Base-by-base conservation (phyloP, 1,139 yeast species). In the Citeromyces siamensis region DNA sequence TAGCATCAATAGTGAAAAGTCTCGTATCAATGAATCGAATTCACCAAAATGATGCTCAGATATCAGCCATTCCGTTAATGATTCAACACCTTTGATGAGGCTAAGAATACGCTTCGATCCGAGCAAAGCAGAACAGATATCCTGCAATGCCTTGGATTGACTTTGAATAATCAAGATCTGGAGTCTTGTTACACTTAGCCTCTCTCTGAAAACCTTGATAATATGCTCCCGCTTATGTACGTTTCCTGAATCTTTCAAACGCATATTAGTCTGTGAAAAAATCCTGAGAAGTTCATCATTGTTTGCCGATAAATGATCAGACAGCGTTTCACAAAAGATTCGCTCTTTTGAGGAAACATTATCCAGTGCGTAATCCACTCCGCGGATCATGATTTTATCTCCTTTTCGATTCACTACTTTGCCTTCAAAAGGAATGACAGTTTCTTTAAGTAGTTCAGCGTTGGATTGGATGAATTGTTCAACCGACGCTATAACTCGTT, bases 201-300 rank as follows among this genome's bases (percentile, higher is more conserved):
- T 26, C 8, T 26, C 31, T 3, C 6, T 26, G 31, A 26, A 26
- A 12, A 26, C 6, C 3, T 9, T 7, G 16, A 26, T 13, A 12
- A 26, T 17, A 17, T 8, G 31, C 17, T 26, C 16, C 16, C 17
- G 12, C 17, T 6, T 17, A 26, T 26, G 12, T 12, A 6, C 31
- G 16, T 12, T 26, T 4, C 16, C 31, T 26, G 31, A 26, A 9
- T 26, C 31, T 9, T 17, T 14, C 8, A 26, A 6, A 26, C 31
- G 31, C 31, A 26, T 51, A 26, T 58, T 52, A 0, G 64, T 54
- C 44, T 68, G 74, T 19, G 52, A 42, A 6, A 73, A 58, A 8
- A 72, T 56, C 44, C 80, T 55, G 14, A 70, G 51, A 2, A 64
- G 58, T 43, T 75, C 79, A 14, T 49, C 44, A 12, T 49, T 47